Conservation (phyloP, 1,139 yeast species). For the Debaryomycetaceae sp. region DNA sequence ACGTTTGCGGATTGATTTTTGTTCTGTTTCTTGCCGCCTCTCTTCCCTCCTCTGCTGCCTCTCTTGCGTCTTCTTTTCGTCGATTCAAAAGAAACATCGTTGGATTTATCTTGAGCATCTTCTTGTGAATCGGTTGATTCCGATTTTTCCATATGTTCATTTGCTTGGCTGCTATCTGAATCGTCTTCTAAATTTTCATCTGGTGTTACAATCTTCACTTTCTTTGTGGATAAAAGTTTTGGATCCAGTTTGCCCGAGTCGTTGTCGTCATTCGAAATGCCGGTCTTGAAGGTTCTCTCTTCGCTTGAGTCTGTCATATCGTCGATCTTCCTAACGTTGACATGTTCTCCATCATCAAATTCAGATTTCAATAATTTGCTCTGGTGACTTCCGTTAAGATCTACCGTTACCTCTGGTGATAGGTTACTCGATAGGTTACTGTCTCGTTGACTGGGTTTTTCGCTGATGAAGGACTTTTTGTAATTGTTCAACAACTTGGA, state of each 20-base stretch:
- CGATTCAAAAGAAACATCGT: conserved; percentile 9
- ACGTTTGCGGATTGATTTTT: conserved; percentile 20
- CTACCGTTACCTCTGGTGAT: not conserved
- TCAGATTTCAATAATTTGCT: not conserved
- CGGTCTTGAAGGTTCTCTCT: not conserved
- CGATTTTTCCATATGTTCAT: not conserved
- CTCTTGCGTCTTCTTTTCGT: conserved; percentile 61
- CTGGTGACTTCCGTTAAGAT: not conserved
- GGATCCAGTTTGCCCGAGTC: not conserved
- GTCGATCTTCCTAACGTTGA: not conserved
- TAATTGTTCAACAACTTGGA: not conserved
- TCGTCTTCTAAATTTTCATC: conserved; percentile 13
- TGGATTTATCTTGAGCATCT: not conserved
- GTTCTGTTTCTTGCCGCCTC: conserved; percentile 48
- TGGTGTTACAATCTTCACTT: conserved; percentile 31
- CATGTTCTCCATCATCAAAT: not conserved
- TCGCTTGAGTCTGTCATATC: conserved; percentile 1
- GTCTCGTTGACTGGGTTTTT: not conserved
- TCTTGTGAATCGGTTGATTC: conserved; percentile 2
- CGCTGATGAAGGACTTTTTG: not conserved
- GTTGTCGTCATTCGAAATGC: not conserved
- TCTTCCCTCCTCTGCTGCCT: conserved; percentile 80
- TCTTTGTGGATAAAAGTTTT: conserved; percentile 11
- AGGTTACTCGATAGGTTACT: not conserved
- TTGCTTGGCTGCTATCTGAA: conserved; percentile 1